Conservation (phyloP, 164 flowering plant species). For the Platanus orientalis region DNA sequence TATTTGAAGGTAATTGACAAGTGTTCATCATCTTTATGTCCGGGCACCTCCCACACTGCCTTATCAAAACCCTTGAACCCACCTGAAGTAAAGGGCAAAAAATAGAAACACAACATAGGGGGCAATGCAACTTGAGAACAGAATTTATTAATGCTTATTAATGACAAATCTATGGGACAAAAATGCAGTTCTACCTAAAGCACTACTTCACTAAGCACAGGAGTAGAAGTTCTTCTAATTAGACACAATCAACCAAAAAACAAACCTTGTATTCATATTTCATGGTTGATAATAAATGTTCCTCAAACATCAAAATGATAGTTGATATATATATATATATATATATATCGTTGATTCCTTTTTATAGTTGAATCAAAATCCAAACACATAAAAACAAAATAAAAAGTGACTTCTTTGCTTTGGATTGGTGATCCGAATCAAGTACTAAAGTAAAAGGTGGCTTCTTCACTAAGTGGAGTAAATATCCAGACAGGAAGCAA, state of each 20-base stretch:
- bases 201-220: not conserved
- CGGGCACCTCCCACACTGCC: slow-evolving; percentile 73
- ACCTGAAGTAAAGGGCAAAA: slow-evolving; percentile 37
- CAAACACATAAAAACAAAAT: not conserved
- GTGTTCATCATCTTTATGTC: slow-evolving; percentile 44
- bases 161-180: not conserved
- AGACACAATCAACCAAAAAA: not conserved
- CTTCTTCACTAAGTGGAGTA: not conserved
- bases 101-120: not conserved
- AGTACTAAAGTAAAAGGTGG: not conserved
- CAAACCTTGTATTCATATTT: not conserved
- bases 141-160: not conserved
- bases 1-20: slow-evolving; percentile 89
- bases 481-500: not conserved
- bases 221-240: not conserved
- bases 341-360: not conserved
- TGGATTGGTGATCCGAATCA: no score
- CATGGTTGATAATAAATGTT: not conserved
- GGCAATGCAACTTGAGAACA: not conserved
- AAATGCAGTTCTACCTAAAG: not conserved
- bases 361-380: not conserved
- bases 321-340: no score
- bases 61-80: slow-evolving; percentile 85
- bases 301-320: not conserved
- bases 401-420: not conserved